Evolutionary conservation across 2,329 filamentous ascomycete genomes (phyloP), one percentile per base, ranked within the genome.

Genomic region (Colletotrichum tropicale): DNA sequence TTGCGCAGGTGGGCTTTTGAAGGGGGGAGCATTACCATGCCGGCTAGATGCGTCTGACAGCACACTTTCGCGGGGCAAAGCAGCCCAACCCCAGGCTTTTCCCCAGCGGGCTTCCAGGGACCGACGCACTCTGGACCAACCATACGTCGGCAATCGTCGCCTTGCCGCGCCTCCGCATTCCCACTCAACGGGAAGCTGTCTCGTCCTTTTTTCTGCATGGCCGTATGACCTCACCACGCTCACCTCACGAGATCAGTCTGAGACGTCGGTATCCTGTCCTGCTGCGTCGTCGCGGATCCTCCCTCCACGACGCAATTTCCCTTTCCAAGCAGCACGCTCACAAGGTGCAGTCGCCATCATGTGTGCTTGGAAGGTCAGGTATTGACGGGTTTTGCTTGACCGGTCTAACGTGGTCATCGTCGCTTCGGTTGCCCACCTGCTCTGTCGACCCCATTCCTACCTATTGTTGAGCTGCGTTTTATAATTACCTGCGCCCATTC

Each of bases 161-260:
- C 75, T 71, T 55, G 71, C 66, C 66, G 38, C 74, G 71, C 66
- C 74, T 75, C 74, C 71, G 74, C 74, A 76, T 71, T 66, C 60
- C 65, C n/a, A 38, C 28, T 28, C 21, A 32, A 52, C 12, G 38
- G 36, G 32, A 52, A 21, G 43, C 55, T 62, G 21, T 52, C n/a
- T 62, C 16, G 15, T 60, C 56, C 30, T 60, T 38, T 34, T 52
- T 30, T 61, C 52, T 75, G 72, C 52, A 56, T 72, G 58, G 62
- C 52, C 66, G 38, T 36, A 76, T 76, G 74, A 76, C 74, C 74
- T 76, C 74, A 76, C 71, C 60, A 71, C 30, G 30, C 66, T 75
- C 36, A 75, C 66, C 74, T 76, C 74, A 76, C 71, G 74, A 76
- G 74, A 76, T 76, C 74, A 69, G 38, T 34, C 55, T 64, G 66